Evolutionary conservation across 495 filamentous ascomycete genomes (phyloP), one percentile per base, ranked within the genome.

Genomic region (Cercophora newfieldiana): DNA sequence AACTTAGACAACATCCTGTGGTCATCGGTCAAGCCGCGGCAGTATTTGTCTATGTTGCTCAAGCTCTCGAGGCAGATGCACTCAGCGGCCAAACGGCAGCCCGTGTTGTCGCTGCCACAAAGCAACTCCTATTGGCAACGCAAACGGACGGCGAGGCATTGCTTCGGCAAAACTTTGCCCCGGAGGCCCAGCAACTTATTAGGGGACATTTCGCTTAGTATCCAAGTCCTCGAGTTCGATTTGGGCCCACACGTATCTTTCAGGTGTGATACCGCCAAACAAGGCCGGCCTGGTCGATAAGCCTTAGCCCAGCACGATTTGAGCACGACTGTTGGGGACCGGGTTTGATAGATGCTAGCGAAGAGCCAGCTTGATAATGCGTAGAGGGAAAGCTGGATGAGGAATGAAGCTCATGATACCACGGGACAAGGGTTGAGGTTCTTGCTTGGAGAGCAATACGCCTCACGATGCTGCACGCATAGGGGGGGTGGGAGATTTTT

Each of bases 11-110:
- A 89, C 93, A 97, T 74, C 91, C 92, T 1, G 90, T 87, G 21
- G 91, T 97, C 59, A 80, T 90, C 63, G 79, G 76, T 44, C 89
- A 94, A 70, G 87, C 92, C 12, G 84, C 85, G 63, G 90, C 91
- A 69, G 85, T 92, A 37, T 97, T 99, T 70, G 84, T 88, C 33
- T 89, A 86, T 72, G 90, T 97, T 30, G 91, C 86, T 55, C 89
- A 92, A 76, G 95, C 95, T 47, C 85, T 99, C 29, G 93, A 97
- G 68, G 89, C 91, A 24, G 92, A 96, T 75, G 95, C 93, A 19
- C 79, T 99, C 33, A 91, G 94, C 72, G 94, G 94, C 2, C 85
- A 91, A 74, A 92, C 88, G 0, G 89, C 90, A 24, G 81, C 80
- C 30, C 85, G 90, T 54, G 91, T 94, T 37, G 89, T 92, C 26